Conservation (phyloP, 192 early-diverging fungal genomes). For the Coemansia sp. region DNA sequence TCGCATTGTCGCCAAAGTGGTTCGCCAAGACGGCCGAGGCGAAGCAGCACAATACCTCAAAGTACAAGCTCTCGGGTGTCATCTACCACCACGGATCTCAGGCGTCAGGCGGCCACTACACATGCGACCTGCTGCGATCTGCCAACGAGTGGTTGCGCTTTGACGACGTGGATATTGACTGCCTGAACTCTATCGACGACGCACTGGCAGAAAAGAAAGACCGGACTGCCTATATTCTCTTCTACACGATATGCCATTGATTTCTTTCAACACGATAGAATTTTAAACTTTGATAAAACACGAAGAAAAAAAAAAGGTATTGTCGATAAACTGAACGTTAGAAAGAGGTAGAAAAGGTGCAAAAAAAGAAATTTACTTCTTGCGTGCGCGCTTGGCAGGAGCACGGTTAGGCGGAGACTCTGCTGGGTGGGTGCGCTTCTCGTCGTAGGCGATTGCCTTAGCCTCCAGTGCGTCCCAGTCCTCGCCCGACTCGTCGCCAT, state of each 20-base stretch:
- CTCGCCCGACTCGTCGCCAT: conserved; percentile 66
- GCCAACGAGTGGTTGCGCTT: conserved; percentile 86
- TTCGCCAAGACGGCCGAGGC: conserved; percentile 27
- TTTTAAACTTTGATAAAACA: background rate
- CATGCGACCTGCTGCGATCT: conserved; percentile 82
- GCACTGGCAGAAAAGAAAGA: conserved; percentile 48
- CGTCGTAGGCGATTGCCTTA: conserved; percentile 66
- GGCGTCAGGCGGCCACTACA: conserved; percentile 95
- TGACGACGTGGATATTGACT: conserved; percentile 84
- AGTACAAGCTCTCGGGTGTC: conserved; percentile 81
- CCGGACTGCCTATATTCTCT: conserved; percentile 54
- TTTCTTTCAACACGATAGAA: background rate
- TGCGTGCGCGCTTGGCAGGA: conserved; percentile 49
- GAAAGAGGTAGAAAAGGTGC: background rate
- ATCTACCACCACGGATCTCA: conserved; percentile 94
- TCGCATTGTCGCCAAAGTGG: conserved; percentile 68
- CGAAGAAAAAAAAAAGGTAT: background rate
- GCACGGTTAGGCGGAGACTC: conserved; percentile 13
- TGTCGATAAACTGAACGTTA: background rate
- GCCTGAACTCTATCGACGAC: conserved; percentile 37
- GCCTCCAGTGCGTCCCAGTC: conserved; percentile 86
- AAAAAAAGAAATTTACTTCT: conserved; percentile 12
- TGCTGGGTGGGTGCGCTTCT: conserved; percentile 33
- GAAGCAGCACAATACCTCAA: conserved; percentile 33
- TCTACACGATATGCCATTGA: conserved; percentile 38